Evolutionary conservation across 305 asterid genomes (phyloP), one percentile per base, ranked within the genome.

Genomic region (Fraxinus latifolia): DNA sequence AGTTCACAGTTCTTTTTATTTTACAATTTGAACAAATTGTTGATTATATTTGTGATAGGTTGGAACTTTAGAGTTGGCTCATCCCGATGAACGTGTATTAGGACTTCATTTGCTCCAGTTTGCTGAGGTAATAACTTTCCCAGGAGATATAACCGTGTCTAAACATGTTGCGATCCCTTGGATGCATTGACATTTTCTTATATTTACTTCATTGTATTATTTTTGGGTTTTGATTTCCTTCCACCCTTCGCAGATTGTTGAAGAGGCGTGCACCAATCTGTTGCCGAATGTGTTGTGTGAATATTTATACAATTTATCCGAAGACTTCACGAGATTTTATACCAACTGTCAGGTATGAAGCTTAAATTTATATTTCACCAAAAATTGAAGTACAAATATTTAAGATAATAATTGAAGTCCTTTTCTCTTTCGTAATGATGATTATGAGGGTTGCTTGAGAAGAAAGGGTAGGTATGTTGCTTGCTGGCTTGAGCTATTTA

Each of bases 31-130:
- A 31, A 29, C 14, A 55, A 7, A 6, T 31, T 7, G 27, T 42
- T 65, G 79, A 70, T 7, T 75, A 31, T 73, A 12, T 82, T 78
- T 80, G 81, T 80, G 79, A 84, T 92, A 94, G 99, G 85, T 70
- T 34, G 98, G 89, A 44, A 82, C 85, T 1, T 42, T 96, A 60
- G 89, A 87, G 83, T 86, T 96, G 89, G 96, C 80, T 87, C 97
- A 96, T 88, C 84, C 90, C 0, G 97, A 93, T 86, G 97, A 96
- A 62, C 94, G 96, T 6, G 85, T 53, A 36, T 88, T 93, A 39
- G 97, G 94, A 72, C 94, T 93, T 84, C 97, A 93, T 87, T 84
- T 95, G 79, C 97, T 95, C 77, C 96, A 93, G 81, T 95, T 95
- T 85, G 34, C 34, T 4, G 34, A 32, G 34, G 34, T 32, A 77